Evolutionary conservation across 1,284 basidiomycete species (phyloP).

Genomic region (Apiotrichum laibachii): DNA sequence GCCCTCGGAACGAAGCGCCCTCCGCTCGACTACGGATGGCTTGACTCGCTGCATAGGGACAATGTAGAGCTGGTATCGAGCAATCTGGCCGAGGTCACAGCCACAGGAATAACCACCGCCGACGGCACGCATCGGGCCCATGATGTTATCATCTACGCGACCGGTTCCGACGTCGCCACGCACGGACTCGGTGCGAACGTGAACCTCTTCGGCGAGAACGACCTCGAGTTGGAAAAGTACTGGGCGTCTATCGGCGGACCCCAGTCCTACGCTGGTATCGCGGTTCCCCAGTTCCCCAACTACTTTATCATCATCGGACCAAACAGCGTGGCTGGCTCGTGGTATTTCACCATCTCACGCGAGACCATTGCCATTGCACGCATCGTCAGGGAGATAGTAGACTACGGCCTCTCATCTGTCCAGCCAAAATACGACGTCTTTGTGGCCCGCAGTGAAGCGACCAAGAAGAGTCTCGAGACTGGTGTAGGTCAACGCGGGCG

Average conservation of each 20-base stretch:
- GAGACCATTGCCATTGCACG: conserved; percentile 20
- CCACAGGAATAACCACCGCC: conserved; percentile 10
- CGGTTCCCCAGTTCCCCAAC: conserved; percentile 32
- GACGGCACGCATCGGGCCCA: conserved; percentile 22
- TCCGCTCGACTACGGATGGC: conserved; percentile 14
- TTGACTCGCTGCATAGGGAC: conserved; percentile 10
- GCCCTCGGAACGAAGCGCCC: conserved; percentile 16
- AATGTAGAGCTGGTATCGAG: conserved; percentile 16
- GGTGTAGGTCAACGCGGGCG: neutral
- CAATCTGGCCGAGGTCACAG: neutral
- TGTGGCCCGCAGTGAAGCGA: conserved; percentile 10
- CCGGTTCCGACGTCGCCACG: conserved; percentile 31
- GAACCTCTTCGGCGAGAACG: conserved; percentile 27
- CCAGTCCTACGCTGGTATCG: conserved; percentile 29
- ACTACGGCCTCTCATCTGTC: conserved; percentile 20
- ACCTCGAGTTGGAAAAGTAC: conserved; percentile 23
- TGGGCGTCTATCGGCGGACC: conserved; percentile 30
- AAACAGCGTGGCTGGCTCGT: conserved; percentile 23
- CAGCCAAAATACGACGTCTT: conserved; percentile 21
- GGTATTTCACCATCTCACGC: conserved; percentile 27
- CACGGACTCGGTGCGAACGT: conserved; percentile 35
- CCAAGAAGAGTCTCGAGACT: conserved; percentile 8
- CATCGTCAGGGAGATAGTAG: conserved; percentile 19
- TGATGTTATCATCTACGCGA: conserved; percentile 21
- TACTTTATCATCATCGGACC: conserved; percentile 29